Evolutionary conservation across 2,329 filamentous ascomycete species (phyloP).

Genomic region (Myriosclerotinia scirpicola): DNA sequence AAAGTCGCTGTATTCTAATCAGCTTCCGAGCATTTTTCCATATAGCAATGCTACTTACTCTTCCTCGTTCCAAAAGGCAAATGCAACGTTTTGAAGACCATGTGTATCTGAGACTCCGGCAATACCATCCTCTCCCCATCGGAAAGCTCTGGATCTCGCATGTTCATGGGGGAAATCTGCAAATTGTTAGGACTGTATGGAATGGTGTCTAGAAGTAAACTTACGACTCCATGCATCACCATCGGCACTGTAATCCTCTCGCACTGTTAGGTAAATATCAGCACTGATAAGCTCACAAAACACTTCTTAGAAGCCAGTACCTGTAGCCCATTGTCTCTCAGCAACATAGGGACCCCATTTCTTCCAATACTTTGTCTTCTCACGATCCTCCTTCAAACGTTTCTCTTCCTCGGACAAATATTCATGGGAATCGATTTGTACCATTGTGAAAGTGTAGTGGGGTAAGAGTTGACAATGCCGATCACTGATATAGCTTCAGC

Average conservation of each 20-base stretch:
- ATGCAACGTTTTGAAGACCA: constrained; percentile 86
- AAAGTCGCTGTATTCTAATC: constrained; percentile 65
- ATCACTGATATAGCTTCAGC: constrained; percentile 8
- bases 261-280: constrained; percentile 53
- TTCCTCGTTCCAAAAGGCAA: constrained; percentile 97
- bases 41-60: constrained; percentile 59
- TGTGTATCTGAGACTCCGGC: constrained; percentile 93
- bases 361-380: constrained; percentile 92
- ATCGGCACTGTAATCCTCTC: constrained; percentile 86
- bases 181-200: constrained; percentile 36
- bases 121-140: constrained; percentile 97
- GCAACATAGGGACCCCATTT: constrained; percentile 94
- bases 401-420: constrained; percentile 89
- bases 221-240: constrained; percentile 95
- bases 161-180: constrained; percentile 92
- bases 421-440: constrained; percentile 83
- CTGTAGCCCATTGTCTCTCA: constrained; percentile 94
- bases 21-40: constrained; percentile 40
- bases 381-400: constrained; percentile 80
- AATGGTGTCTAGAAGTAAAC: constrained; percentile 42
- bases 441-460: constrained; percentile 58
- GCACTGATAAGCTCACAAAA: constrained; percentile 21
- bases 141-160: constrained; percentile 81
- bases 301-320: constrained; percentile 46
- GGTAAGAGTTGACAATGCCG: constrained; percentile 9